A percentile compares a stretch with the other conserved stretches of the same genome.
Conservation (phyloP, 2,329 filamentous ascomycete genomes). For the Ramularia collo-cygni region DNA sequence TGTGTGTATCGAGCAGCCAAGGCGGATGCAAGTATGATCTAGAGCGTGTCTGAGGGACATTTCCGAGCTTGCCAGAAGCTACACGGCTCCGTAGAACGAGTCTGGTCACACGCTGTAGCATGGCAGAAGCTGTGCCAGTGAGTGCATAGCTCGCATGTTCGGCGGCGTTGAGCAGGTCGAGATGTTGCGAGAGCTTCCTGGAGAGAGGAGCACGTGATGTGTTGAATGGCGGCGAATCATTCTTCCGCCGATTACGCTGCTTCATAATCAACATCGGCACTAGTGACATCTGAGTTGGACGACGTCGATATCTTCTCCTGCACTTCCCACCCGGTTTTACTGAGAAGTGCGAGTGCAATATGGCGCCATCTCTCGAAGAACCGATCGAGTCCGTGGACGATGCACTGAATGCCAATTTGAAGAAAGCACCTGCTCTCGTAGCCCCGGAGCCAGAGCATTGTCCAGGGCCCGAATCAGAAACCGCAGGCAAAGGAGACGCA, state of each 20-base stretch:
- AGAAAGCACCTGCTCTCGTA: slow-evolving; percentile 74
- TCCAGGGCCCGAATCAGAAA: slow-evolving; percentile 75
- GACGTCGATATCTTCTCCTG: no score
- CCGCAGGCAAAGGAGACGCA: slow-evolving; percentile 63
- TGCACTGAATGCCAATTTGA: slow-evolving; percentile 65
- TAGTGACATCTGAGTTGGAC: no score
- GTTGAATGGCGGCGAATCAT: no score
- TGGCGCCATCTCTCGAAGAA: slow-evolving; percentile 78
- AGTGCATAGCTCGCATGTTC: neutral
- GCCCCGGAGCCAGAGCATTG: slow-evolving; percentile 87
- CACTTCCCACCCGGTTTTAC: no score
- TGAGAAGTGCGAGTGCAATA: slow-evolving; percentile 31
- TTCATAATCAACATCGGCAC: no score
- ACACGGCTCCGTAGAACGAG: neutral
- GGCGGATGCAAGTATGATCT: slow-evolving; percentile 45
- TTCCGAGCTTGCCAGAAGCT: neutral
- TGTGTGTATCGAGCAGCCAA: slow-evolving; percentile 68
- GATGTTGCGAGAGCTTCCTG: no score
- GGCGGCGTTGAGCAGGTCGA: no score
- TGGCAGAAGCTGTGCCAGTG: neutral
- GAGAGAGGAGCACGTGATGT: no score
- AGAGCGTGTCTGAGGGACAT: slow-evolving; percentile 3
- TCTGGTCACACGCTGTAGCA: no score
- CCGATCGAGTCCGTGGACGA: slow-evolving; percentile 48
- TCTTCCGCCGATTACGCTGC: no score